Conservation (phyloP, 176 grass and related monocot genomes). For the Ampelocalamus luodianensis region DNA sequence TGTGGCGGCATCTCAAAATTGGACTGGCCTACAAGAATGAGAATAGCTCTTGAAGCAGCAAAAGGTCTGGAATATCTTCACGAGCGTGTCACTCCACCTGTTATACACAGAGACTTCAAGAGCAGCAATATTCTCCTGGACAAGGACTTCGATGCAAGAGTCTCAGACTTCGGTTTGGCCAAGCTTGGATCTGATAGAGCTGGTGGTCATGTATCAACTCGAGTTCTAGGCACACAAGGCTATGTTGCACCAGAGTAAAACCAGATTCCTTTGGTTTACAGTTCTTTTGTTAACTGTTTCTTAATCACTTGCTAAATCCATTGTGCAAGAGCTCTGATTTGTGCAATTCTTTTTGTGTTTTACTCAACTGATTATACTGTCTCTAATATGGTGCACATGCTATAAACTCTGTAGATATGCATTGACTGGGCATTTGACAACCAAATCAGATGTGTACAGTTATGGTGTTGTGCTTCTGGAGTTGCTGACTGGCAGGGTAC, state of each 20-base stretch:
- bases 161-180: conserved; percentile 97
- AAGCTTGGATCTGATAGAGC: conserved; percentile 96
- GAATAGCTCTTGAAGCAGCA: conserved; percentile 95
- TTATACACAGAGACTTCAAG: conserved; percentile 98
- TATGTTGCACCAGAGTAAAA: conserved; percentile 97
- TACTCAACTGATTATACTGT: conserved; percentile 11
- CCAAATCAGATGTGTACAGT: conserved; percentile 98
- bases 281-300: conserved; percentile 16
- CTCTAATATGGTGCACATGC: conserved; percentile 31
- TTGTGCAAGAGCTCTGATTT: neutral
- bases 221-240: conserved; percentile 93
- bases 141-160: conserved; percentile 84
- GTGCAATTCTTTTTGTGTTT: conserved; percentile 20
- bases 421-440: conserved; percentile 92
- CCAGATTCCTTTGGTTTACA: conserved; percentile 21
- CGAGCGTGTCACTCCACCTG: conserved; percentile 79
- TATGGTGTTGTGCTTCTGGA: conserved; percentile 96
- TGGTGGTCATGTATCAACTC: conserved; percentile 93
- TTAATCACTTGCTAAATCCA: conserved; percentile 1
- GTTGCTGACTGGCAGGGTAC: conserved; percentile 91
- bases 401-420: conserved; percentile 71
- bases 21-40: conserved; percentile 89
- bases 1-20: conserved; percentile 81
- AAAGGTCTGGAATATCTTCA: conserved; percentile 98
- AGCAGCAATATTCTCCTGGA: conserved; percentile 99